These are phyloP conservation scores for Hibiscus syriacus DNA, from an alignment of 345 rosid species.

Conservation along the genomic window DNA sequence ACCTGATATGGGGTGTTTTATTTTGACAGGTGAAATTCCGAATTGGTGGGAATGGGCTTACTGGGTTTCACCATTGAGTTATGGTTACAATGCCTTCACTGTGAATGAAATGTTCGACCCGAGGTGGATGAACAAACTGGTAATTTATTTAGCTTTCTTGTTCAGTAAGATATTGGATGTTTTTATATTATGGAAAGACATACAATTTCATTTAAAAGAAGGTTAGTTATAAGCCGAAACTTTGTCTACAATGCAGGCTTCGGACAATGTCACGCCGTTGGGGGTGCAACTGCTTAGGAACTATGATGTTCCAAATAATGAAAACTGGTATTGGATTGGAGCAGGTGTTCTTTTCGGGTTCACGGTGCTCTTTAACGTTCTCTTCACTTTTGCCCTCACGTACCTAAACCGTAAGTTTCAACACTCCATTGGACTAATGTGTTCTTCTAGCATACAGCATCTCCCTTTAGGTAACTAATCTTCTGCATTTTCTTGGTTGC, in stretches of 20 bases:
- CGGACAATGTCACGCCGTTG: too few relatives aligned
- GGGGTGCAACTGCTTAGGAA: conserved; percentile 26
- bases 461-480: conserved; percentile 1
- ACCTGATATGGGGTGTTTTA: too few relatives aligned
- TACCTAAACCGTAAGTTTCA: conserved; percentile 42
- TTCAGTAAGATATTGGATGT: neutral
- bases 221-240: neutral
- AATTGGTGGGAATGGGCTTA: too few relatives aligned
- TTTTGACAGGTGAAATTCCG: too few relatives aligned
- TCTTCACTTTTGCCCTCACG: conserved; percentile 44
- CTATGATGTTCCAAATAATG: conserved; percentile 19
- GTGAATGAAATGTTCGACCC: conserved; percentile 32
- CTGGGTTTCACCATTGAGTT: too few relatives aligned
- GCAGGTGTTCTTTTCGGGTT: conserved; percentile 42
- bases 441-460: neutral
- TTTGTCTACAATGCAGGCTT: too few relatives aligned
- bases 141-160: conserved; percentile 15
- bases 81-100: too few relatives aligned
- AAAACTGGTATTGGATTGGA: conserved; percentile 32
- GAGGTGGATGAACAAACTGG: conserved; percentile 69
- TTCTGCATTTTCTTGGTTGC: neutral
- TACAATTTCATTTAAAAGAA: neutral
- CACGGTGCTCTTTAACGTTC: neutral
- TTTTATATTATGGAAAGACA: too few relatives aligned
- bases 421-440: neutral